Conservation (phyloP, 306 rosid genomes). For the Sicyos edulis region DNA sequence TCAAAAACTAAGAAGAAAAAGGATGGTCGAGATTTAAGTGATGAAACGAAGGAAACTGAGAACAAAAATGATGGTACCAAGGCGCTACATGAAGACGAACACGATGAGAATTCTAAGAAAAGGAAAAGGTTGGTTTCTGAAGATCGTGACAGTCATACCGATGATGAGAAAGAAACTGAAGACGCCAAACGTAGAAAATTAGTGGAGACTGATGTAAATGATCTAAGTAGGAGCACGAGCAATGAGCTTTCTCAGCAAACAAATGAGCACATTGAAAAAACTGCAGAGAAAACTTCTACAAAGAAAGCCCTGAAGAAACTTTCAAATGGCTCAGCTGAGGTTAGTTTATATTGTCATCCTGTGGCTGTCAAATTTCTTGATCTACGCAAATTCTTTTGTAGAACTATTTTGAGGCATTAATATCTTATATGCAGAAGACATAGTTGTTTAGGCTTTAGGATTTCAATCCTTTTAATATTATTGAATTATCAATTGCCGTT, state of each 20-base stretch:
- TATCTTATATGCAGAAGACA: background rate
- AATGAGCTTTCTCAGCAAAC: too few relatives aligned
- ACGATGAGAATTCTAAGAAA: conserved; percentile 56
- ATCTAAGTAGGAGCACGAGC: too few relatives aligned
- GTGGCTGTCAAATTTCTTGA: background rate
- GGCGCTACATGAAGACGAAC: conserved; percentile 31
- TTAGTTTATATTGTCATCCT: conserved; percentile 19
- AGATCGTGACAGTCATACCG: conserved; percentile 33
- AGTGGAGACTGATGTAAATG: conserved; percentile 32
- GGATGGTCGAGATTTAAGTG: conserved; percentile 26
- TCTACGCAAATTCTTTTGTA: background rate
- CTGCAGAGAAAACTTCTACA: conserved; percentile 32
- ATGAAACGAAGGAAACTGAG: conserved; percentile 23
- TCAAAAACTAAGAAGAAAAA: conserved; percentile 36
- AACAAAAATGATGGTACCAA: conserved; percentile 27
- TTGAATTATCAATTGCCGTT: too few relatives aligned
- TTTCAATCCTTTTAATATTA: background rate
- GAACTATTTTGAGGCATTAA: background rate
- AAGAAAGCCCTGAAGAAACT: conserved; percentile 46
- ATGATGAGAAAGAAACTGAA: conserved; percentile 42
- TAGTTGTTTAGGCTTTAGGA: background rate
- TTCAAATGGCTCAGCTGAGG: conserved; percentile 60
- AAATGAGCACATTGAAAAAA: conserved; percentile 32
- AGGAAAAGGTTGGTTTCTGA: conserved; percentile 54
- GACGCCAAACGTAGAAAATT: conserved; percentile 50